Conservation (phyloP, 768 basidiomycete species). For the Mycena galericulata region DNA sequence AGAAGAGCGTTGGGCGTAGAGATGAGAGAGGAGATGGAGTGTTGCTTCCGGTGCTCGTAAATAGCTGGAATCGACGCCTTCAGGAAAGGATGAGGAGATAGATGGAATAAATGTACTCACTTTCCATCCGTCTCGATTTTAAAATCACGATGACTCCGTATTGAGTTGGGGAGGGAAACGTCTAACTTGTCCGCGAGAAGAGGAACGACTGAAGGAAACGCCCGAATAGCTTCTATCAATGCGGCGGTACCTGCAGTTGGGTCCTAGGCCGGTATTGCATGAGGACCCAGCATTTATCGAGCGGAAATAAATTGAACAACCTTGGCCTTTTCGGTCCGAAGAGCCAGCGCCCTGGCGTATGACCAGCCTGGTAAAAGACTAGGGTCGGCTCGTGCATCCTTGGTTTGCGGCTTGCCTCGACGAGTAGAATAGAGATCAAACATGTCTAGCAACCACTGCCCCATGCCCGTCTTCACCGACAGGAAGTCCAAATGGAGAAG, state of each 20-base stretch:
- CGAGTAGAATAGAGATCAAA: conserved; percentile 60
- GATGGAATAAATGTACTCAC: conserved; percentile 52
- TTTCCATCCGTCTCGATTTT: conserved; percentile 74
- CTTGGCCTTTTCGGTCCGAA: conserved; percentile 66
- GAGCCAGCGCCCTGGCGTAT: conserved; percentile 77
- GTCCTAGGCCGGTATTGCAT: conserved; percentile 48
- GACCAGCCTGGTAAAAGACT: conserved; percentile 81
- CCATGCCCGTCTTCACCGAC: conserved; percentile 83
- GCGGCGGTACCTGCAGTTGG: conserved; percentile 73
- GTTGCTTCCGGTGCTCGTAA: conserved; percentile 57
- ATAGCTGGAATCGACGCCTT: conserved; percentile 43
- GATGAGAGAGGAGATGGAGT: conserved; percentile 86
- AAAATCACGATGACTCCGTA: conserved; percentile 73
- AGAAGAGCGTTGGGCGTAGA: conserved; percentile 85
- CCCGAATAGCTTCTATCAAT: conserved; percentile 76
- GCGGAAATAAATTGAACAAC: conserved; percentile 34
- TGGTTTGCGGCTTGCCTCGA: conserved; percentile 26
- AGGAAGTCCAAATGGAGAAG: conserved; percentile 88
- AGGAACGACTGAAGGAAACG: conserved; percentile 86
- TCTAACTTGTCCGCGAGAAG: conserved; percentile 91
- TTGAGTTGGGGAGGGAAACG: conserved; percentile 65
- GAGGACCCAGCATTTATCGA: background rate
- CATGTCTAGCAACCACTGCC: conserved; percentile 82
- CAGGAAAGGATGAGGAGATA: background rate
- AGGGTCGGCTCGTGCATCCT: conserved; percentile 56